Evolutionary conservation across 768 basidiomycete species (phyloP).

Genomic region (Filobasidium wieringae): DNA sequence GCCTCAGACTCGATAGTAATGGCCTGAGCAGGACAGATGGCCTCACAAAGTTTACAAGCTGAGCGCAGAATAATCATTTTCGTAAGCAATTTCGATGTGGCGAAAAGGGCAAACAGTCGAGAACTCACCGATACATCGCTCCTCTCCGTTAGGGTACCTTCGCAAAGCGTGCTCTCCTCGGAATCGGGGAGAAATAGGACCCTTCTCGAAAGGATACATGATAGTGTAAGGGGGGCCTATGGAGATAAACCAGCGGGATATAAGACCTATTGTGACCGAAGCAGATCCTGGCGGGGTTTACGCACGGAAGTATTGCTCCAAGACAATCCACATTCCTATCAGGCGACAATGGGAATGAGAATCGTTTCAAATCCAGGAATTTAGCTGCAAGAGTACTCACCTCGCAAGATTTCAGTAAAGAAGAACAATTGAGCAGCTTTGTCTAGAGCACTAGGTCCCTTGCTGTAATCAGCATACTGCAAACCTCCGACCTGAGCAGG

Average conservation of each 20-base stretch:
- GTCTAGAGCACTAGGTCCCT: slow-evolving; percentile 79
- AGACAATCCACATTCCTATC: slow-evolving; percentile 92
- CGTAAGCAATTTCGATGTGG: neutral
- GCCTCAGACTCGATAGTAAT: slow-evolving; percentile 99
- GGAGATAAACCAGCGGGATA: neutral
- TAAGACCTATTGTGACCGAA: no score
- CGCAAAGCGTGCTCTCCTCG: slow-evolving; percentile 95
- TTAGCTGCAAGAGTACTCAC: slow-evolving; percentile 45
- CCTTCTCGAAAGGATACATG: slow-evolving; percentile 86
- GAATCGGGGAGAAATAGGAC: slow-evolving; percentile 92
- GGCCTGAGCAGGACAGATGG: slow-evolving; percentile 97
- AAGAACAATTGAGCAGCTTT: slow-evolving; percentile 95
- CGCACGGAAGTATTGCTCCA: slow-evolving; percentile 41
- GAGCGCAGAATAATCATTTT: neutral
- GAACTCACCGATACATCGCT: slow-evolving; percentile 93
- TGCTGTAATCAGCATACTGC: slow-evolving; percentile 36
- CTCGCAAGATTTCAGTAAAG: slow-evolving; percentile 95
- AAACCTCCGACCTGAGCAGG: slow-evolving; percentile 16
- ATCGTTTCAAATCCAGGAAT: neutral
- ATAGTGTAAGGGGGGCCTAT: slow-evolving; percentile 84
- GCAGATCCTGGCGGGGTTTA: no score
- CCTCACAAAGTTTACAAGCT: slow-evolving; percentile 99
- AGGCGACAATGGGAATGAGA: neutral
- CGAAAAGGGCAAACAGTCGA: no score
- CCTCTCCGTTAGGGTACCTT: slow-evolving; percentile 93